Base-by-base conservation (phyloP, 179 eudicot species). In the Heliamphora pulchella region DNA sequence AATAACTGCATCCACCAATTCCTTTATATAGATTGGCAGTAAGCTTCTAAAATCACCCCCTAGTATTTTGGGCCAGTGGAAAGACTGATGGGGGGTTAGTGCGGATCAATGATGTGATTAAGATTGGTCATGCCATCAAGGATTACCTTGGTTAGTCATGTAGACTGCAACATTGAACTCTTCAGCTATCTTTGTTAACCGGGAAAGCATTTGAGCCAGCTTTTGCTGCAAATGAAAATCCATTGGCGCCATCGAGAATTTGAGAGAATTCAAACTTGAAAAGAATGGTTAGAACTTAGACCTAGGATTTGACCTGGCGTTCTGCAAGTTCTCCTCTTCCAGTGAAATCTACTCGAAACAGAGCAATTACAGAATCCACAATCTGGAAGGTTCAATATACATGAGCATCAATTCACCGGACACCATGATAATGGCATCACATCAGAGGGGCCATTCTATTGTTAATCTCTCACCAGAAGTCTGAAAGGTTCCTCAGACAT, bases 271-370 rank as follows among this genome's bases (percentile, higher is more conserved):
- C 17, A 10, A 59, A 14, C 65, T 7, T 20, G 2, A 5, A 55
- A 0, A 17, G 17, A 54, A 18, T 50, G 47, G 64, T 70, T 55
- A 5, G 8, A 47, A 39, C 1, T 61, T 9, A 55, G 11, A 72
- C 20, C n/a, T 66, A 66, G 46, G 46, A 31, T 31, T 75, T 62
- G 20, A 96, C 99, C 98, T 96, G 99, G 68, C 97, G 87, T 44
- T 96, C 99, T 80, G 98, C 99, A 51, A 92, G 97, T 86, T 96
- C 98, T 82, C 99, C 98, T 81, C 97, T 88, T 83, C 97, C 99
- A 20, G 98, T 83, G 84, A 96, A 96, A 83, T 96, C 99, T 69
- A 96, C 98, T 41, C 97, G 96, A 67, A 94, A 96, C 8, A 94
- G 93, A 76, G 97, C 99, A 67, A 92, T 94, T n/a, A 94, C 87